phyloP scores from a whole-genome alignment of 306 rosid species.

The Pachyrhizus erosus region DNA sequence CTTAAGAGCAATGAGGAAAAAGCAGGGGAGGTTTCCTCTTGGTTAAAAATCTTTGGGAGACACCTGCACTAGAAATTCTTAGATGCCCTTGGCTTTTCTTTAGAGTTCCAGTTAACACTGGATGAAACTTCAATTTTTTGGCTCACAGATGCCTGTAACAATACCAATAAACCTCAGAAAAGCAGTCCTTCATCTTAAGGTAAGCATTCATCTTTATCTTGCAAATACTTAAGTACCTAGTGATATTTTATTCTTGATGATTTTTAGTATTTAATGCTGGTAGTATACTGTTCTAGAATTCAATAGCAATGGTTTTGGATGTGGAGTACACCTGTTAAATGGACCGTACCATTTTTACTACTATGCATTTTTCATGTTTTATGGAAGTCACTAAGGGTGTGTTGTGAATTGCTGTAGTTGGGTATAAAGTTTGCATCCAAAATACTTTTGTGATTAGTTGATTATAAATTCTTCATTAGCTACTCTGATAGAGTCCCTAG shows the following conservation, averaged over 20 bases:
- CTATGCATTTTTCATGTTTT: slow-evolving; percentile 20
- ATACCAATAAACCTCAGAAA: slow-evolving; percentile 55
- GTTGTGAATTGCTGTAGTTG: neutral
- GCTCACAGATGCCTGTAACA: slow-evolving; percentile 63
- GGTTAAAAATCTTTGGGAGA: slow-evolving; percentile 17
- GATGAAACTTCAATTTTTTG: slow-evolving; percentile 65
- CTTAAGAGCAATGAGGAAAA: slow-evolving; percentile 49
- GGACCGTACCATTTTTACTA: slow-evolving; percentile 2
- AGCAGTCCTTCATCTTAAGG: slow-evolving; percentile 73
- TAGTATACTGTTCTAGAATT: slow-evolving; percentile 1
- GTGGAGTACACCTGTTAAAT: neutral
- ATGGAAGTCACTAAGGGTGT: slow-evolving; percentile 21
- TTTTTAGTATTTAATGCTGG: slow-evolving; percentile 31
- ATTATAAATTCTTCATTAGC: slow-evolving; percentile 22
- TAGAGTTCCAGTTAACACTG: slow-evolving; percentile 63
- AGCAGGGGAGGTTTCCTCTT: neutral
- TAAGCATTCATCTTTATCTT: neutral
- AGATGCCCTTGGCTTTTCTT: slow-evolving; percentile 56
- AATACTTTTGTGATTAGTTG: neutral
- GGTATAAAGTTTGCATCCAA: slow-evolving; percentile 27
- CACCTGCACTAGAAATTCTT: neutral
- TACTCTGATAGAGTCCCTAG: neutral
- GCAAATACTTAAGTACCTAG: neutral
- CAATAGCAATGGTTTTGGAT: slow-evolving; percentile 17
- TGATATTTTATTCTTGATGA: neutral